Evolutionary conservation across 2,329 filamentous ascomycete species (phyloP).

Genomic region (Pseudocercospora crystallina): DNA sequence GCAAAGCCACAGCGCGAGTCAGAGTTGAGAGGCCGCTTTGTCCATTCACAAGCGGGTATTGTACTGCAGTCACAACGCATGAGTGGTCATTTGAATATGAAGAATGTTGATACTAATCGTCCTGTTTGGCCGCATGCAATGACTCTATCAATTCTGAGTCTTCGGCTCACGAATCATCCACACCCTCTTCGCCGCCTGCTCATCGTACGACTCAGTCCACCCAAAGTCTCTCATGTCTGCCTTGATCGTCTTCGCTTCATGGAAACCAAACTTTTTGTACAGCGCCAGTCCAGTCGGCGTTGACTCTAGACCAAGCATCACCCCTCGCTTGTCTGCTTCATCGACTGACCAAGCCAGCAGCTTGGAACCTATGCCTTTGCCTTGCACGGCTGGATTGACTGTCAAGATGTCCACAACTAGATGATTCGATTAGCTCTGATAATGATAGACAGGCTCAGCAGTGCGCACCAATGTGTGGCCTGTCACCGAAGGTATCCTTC

Average conservation of each 20-base stretch:
- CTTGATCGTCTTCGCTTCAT: constrained; percentile 18
- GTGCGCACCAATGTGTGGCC: constrained; percentile 23
- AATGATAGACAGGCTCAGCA: background rate
- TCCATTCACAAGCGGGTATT: too few relatives aligned
- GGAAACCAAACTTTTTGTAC: constrained; percentile 12
- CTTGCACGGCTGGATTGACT: constrained; percentile 8
- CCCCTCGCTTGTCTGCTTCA: constrained; percentile 9
- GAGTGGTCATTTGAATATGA: too few relatives aligned
- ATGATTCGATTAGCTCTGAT: background rate
- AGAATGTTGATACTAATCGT: too few relatives aligned
- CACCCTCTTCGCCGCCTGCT: constrained; percentile 25
- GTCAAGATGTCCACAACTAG: constrained; percentile 10
- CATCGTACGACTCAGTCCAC: constrained; percentile 24
- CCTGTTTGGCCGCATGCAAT: too few relatives aligned
- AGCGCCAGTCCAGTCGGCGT: constrained; percentile 11
- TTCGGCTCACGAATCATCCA: constrained; percentile 21
- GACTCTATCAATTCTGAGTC: too few relatives aligned
- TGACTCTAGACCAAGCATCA: constrained; percentile 12
- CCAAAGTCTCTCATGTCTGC: constrained; percentile 29
- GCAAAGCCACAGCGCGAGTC: too few relatives aligned
- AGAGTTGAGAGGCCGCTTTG: too few relatives aligned
- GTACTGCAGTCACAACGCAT: too few relatives aligned
- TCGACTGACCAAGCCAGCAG: constrained; percentile 4
- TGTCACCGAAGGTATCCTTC: constrained; percentile 14
- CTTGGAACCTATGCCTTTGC: constrained; percentile 10